Conservation (phyloP, 331 rosid genomes). For the Malus hybrid region DNA sequence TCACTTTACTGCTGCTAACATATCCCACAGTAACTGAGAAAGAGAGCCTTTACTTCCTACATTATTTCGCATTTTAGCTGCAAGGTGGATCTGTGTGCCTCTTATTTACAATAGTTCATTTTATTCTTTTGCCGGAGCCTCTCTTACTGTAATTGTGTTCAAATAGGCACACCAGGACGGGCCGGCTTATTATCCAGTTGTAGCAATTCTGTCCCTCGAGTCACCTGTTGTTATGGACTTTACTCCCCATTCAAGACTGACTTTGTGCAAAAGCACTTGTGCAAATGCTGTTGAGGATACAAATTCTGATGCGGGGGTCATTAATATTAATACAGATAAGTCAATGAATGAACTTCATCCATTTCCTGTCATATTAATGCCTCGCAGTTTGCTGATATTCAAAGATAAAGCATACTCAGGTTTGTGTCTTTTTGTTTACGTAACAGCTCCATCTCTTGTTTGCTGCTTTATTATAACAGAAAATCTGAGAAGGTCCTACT, state of each 20-base stretch:
- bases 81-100: neutral
- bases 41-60: neutral
- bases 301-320: conserved; percentile 23
- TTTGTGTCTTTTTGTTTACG: conserved; percentile 12
- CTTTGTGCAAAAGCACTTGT: conserved; percentile 12
- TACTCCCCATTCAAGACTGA: conserved; percentile 75
- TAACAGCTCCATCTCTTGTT: neutral
- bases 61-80: neutral
- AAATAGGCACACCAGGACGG: conserved; percentile 89
- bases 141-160: conserved; percentile 1
- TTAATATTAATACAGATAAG: conserved; percentile 25
- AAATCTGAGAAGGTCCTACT: conserved; percentile 3
- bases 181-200: conserved; percentile 86
- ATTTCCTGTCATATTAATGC: conserved; percentile 66
- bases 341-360: conserved; percentile 40
- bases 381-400: conserved; percentile 73
- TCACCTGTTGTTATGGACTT: conserved; percentile 84
- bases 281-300: conserved; percentile 13
- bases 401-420: conserved; percentile 86
- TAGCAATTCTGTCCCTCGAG: conserved; percentile 81
- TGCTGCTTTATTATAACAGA: neutral
- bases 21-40: too few species aligned
- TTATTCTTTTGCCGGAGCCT: neutral
- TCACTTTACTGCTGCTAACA: too few species aligned
- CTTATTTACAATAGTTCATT: neutral